These are phyloP conservation scores for Ballota nigra DNA, from an alignment of 257 asterid species.

Conservation along the genomic window DNA sequence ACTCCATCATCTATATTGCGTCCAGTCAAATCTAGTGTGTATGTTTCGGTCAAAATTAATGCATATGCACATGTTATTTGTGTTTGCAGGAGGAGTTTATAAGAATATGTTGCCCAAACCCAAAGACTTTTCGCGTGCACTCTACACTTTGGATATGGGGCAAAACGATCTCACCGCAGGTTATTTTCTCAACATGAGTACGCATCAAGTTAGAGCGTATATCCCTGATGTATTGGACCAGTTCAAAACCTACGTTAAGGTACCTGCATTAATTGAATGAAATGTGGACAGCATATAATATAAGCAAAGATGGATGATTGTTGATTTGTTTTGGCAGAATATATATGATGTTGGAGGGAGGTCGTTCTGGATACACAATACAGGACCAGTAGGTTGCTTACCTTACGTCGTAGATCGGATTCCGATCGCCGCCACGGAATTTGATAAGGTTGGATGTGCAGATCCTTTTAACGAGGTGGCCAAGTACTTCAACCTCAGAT, in stretches of 20 bases:
- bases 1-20: no score
- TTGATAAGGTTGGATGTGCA: conserved; percentile 70
- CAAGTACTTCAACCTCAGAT: conserved; percentile 46
- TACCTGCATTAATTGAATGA: conserved; percentile 1
- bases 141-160: conserved; percentile 88
- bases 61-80: no score
- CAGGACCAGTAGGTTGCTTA: conserved; percentile 90
- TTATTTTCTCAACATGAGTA: conserved; percentile 69
- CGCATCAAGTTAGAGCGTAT: conserved; percentile 63
- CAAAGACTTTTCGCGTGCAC: conserved; percentile 43
- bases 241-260: conserved; percentile 63
- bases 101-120: conserved; percentile 48
- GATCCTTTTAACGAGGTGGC: conserved; percentile 65
- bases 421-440: conserved; percentile 40
- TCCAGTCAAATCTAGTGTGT: no score
- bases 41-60: no score
- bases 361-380: conserved; percentile 89
- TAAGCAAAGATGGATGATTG: background rate
- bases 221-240: conserved; percentile 74
- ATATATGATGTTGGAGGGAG: conserved; percentile 64
- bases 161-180: conserved; percentile 83
- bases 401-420: conserved; percentile 62
- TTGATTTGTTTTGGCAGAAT: conserved; percentile 27
- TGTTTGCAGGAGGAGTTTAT: conserved; percentile 46
- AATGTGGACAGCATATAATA: background rate